Base-by-base conservation (phyloP, 2,329 filamentous ascomycete species). In the Pseudocercospora cruenta region DNA sequence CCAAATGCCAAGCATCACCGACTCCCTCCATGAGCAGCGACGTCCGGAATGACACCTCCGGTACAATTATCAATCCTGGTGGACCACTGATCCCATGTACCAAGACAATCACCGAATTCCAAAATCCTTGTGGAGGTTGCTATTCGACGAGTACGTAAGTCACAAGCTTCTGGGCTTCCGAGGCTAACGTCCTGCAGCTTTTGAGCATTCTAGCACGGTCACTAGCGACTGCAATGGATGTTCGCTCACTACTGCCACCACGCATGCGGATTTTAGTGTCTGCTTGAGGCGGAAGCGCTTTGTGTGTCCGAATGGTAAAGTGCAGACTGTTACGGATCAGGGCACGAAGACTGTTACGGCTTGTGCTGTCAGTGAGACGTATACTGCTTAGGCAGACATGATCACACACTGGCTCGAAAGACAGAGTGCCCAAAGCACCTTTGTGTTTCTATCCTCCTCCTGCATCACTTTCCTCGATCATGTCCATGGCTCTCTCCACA, bases 1-100 rank as follows among this genome's bases (percentile, higher is more conserved):
- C 36, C 55, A 64, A 53, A 26, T 70, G 59, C 26, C 4, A 7
- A 10, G 16, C 51, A 55, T 31, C 51, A 16, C 22, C 22, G 3
- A 55, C 24, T 16, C 26, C 51, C 1, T 55, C 51, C 1, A n/a
- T 31, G 24, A n/a, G 7, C 22, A 28, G 2, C 12, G 26, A 31
- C 12, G 16, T 16, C 14, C 49, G 49, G 22, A 24, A 24, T 14
- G 21, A 24, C 6, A 28, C 9, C 49, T 28, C 49, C 10, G 14
- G 21, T 3, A 14, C 22, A 10, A 24, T 24, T n/a, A 3, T 28
- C 2, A 54, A 24, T 54, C 49, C 45, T 49, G 45, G 45, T 10
- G 45, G 45, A 22, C 45, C 45, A 10, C 16, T 22, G 5, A 26
- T 14, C 7, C 51, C 51, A n/a, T 55, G 51, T 26, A 55, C 51